Evolutionary conservation across 2,329 filamentous ascomycete species (phyloP).

Genomic region (Aspergillus terreus): DNA sequence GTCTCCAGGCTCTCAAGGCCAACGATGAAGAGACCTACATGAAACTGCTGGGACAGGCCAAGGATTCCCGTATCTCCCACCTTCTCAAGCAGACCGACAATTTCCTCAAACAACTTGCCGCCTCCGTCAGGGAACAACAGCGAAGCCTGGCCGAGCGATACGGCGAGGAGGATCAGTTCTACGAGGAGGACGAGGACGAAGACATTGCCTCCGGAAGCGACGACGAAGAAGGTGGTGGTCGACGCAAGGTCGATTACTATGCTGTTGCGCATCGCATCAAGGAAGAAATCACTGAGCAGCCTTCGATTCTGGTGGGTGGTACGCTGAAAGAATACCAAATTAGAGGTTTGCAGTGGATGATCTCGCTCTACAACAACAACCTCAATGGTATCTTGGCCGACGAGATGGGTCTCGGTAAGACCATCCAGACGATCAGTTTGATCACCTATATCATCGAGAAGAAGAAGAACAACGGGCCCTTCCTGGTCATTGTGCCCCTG

Average conservation of each 20-base stretch:
- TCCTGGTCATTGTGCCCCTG: constrained; percentile 92
- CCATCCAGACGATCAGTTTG: constrained; percentile 96
- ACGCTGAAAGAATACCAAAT: constrained; percentile 95
- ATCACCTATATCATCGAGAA: constrained; percentile 96
- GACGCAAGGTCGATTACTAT: constrained; percentile 93
- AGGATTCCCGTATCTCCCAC: constrained; percentile 98
- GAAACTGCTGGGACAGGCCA: constrained; percentile 95
- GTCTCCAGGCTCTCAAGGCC: constrained; percentile 96
- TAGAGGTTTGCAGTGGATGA: constrained; percentile 99
- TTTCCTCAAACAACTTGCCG: constrained; percentile 91
- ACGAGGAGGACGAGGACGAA: constrained; percentile 62
- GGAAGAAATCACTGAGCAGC: constrained; percentile 83
- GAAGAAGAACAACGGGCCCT: constrained; percentile 88
- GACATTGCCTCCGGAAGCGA: constrained; percentile 64
- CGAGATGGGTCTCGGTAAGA: constrained; percentile 99
- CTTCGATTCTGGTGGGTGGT: constrained; percentile 83
- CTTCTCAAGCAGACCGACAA: constrained; percentile 94
- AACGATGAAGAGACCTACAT: constrained; percentile 99
- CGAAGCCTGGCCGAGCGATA: constrained; percentile 76
- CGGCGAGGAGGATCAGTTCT: constrained; percentile 57
- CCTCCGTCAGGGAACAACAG: constrained; percentile 92
- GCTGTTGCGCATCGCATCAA: constrained; percentile 94
- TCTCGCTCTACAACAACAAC: constrained; percentile 99
- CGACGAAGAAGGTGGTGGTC: constrained; percentile 59
- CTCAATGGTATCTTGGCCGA: constrained; percentile 97